Percentiles rank a stretch among this genome's conserved stretches.
These are phyloP conservation scores for Chrysanthemum seticuspe DNA, from an alignment of 129 eudicot species.

Conservation along the genomic window DNA sequence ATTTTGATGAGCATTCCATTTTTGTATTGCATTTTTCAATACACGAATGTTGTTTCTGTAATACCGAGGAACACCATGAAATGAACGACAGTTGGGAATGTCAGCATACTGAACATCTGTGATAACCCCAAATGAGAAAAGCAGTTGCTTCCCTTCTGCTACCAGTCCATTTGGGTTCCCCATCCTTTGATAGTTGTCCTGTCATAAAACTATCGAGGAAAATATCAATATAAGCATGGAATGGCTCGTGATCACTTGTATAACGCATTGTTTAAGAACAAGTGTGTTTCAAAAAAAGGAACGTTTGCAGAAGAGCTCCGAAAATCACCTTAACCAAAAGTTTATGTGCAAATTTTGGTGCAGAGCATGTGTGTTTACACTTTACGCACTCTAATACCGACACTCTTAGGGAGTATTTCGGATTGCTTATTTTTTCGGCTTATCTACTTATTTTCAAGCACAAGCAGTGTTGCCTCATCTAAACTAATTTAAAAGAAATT, in stretches of 20 bases:
- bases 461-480: no score
- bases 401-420: no score
- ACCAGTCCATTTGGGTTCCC: conserved; percentile 47
- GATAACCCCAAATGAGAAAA: conserved; percentile 88
- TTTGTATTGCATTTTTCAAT: conserved; percentile 69
- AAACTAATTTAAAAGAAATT: no score
- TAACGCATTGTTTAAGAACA: no score
- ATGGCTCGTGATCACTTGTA: not conserved
- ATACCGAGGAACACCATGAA: conserved; percentile 83
- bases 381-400: no score
- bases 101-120: conserved; percentile 97
- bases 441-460: no score
- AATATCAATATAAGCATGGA: not conserved
- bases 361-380: no score
- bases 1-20: conserved; percentile 57
- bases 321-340: no score
- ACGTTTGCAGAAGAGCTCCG: no score
- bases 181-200: conserved; percentile 35
- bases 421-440: not conserved
- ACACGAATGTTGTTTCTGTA: conserved; percentile 80
- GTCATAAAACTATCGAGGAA: no score
- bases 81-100: conserved; percentile 84
- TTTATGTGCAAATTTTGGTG: no score
- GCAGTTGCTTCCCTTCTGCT: conserved; percentile 61
- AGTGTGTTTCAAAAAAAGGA: no score